These are phyloP conservation scores for Sanghuangporus weigelae DNA, from an alignment of 1,284 basidiomycete species.

Conservation along the genomic window DNA sequence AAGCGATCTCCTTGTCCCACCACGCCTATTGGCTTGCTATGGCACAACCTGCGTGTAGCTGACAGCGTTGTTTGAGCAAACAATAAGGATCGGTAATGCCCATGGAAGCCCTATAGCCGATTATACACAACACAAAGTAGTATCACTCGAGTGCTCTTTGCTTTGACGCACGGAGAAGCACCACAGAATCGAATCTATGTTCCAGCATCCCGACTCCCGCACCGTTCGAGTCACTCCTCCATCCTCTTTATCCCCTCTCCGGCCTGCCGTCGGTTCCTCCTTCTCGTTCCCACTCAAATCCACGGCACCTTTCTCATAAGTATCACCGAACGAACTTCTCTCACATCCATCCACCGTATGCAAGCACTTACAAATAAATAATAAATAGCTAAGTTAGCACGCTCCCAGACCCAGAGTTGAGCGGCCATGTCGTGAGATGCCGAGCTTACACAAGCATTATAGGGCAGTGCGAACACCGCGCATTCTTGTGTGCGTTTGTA, in stretches of 20 bases:
- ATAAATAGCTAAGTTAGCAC: background rate
- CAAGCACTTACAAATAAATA: background rate
- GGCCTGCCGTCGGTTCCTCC: background rate
- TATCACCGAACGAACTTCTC: background rate
- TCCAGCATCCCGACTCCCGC: background rate
- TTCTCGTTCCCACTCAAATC: background rate
- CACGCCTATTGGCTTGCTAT: background rate
- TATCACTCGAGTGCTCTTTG: background rate
- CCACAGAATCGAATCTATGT: background rate
- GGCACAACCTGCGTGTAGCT: background rate
- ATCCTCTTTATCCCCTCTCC: background rate
- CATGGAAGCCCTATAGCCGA: background rate
- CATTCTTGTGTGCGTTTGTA: background rate
- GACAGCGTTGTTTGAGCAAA: background rate
- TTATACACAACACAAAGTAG: background rate
- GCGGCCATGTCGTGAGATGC: no score
- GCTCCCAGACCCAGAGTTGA: background rate
- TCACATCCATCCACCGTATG: background rate
- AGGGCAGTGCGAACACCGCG: background rate
- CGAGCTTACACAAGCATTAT: background rate
- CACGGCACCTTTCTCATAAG: background rate
- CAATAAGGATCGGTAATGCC: background rate
- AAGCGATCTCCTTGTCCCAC: background rate
- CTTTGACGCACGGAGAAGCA: conserved; percentile 1
- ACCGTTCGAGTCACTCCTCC: background rate